Base-by-base conservation (phyloP, 2,329 filamentous ascomycete genomes). In the Onygenales sp. region DNA sequence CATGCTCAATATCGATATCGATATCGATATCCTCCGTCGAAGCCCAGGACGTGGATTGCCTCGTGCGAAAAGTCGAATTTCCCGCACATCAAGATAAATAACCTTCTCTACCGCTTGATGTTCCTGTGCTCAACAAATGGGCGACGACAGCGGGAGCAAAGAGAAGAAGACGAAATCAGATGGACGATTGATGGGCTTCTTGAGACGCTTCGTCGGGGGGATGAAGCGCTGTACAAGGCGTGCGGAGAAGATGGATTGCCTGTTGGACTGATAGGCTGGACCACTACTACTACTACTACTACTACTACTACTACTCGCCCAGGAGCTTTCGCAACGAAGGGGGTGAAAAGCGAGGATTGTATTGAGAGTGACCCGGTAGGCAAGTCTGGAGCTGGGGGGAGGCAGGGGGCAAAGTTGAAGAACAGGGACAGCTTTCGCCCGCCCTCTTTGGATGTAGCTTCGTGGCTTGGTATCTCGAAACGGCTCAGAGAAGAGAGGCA, bases 141-240 rank as follows among this genome's bases (percentile, higher is more conserved):
- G 36, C 27, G 51, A 1, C 27, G 51, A 1, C 46, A 51, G 21
- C 17, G 32, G 42, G 43, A 52, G 31, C 43, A 52, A 17, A 47
- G 50, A 49, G 52, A 54, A 32, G 52, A 54, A 32, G 52, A 54
- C n/a, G 36, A 51, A 54, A 54, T 54, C 31, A 32, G 31, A 41
- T 54, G 52, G 52, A 51, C 47, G 39, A 51, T 54, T 43, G 52
- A 54, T 6, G 5, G 21, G 9, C 14, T 54, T 11, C 35, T 6
- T 35, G 9, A 43, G 27, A 43, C 46, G 5, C 7, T 54, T 41
- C 32, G 6, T 43, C n/a, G 27, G 14, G 21, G 7, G 10, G 43
- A 42, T 11, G 14, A 47, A 33, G 32, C 21, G 7, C 32, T 17
- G 13, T 48, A 31, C 32, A 48, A 48, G 32, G 45, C 45, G 21